Evolutionary conservation across 2,329 filamentous ascomycete genomes (phyloP).

Genomic region (Fusarium sp.): DNA sequence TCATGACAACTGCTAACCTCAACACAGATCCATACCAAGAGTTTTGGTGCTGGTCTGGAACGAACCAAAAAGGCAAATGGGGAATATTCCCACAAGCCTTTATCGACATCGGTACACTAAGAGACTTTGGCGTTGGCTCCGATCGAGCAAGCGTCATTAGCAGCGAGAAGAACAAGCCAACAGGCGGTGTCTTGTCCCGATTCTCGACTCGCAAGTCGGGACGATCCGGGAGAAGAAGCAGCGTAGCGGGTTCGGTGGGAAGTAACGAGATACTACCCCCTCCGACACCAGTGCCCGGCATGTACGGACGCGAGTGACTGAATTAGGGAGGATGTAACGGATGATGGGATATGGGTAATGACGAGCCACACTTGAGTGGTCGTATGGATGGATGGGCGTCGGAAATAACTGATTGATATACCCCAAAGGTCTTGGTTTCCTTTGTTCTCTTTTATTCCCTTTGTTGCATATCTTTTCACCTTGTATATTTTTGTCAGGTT

Average conservation of each 20-base stretch:
- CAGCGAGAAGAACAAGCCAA: conserved; percentile 50
- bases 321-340: background rate
- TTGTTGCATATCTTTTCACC: background rate
- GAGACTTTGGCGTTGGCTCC: conserved; percentile 47
- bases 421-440: conserved; percentile 19
- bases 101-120: conserved; percentile 60
- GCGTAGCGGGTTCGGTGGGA: conserved; percentile 49
- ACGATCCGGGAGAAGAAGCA: conserved; percentile 47
- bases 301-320: conserved; percentile 13
- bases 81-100: conserved; percentile 66
- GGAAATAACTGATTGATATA: conserved; percentile 35
- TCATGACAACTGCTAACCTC: conserved; percentile 14
- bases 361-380: conserved; percentile 7
- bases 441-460: conserved; percentile 14
- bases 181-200: conserved; percentile 49
- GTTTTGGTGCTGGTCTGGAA: conserved; percentile 69
- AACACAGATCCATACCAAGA: conserved; percentile 58
- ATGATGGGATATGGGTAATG: conserved; percentile 9
- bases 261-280: conserved; percentile 45
- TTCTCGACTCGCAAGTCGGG: conserved; percentile 50
- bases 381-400: conserved; percentile 20
- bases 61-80: conserved; percentile 63
- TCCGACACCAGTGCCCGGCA: conserved; percentile 26
- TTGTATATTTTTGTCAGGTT: background rate
- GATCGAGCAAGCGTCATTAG: conserved; percentile 48